Evolutionary conservation across 108 stramenopile species (phyloP).

Genomic region (Cyclostephanos tholiformis): DNA sequence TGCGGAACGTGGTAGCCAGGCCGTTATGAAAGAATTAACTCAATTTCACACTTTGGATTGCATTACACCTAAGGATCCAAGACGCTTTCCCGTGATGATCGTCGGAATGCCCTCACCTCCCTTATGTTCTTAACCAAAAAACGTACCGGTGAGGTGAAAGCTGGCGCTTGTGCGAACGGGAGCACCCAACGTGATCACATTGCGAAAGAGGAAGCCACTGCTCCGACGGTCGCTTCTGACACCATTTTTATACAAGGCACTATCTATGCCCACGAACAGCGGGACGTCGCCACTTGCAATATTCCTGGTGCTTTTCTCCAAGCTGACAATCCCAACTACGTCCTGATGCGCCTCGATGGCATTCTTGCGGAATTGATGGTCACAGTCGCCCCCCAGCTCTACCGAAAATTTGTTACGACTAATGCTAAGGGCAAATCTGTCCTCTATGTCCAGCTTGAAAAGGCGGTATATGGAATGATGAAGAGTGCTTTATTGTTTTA

Average conservation of each 20-base stretch:
- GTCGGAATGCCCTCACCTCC: too few relatives aligned
- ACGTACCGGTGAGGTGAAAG: too few relatives aligned
- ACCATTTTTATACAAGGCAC: neutral
- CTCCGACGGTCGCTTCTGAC: conserved; percentile 10
- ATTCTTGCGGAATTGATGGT: conserved; percentile 28
- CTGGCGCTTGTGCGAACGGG: too few relatives aligned
- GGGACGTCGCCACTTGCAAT: conserved; percentile 40
- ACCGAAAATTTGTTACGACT: conserved; percentile 16
- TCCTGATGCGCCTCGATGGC: conserved; percentile 32
- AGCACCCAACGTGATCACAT: neutral
- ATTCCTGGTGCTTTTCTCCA: conserved; percentile 47
- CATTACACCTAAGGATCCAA: neutral
- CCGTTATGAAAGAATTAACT: neutral
- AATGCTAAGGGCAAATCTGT: too few relatives aligned
- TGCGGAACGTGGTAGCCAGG: too few relatives aligned
- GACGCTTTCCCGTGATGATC: conserved; percentile 8
- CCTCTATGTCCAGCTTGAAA: too few relatives aligned
- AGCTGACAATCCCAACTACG: conserved; percentile 27
- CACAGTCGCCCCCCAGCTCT: conserved; percentile 24
- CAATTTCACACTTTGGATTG: neutral
- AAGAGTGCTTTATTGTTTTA: too few relatives aligned
- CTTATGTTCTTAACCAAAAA: too few relatives aligned
- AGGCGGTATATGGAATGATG: too few relatives aligned
- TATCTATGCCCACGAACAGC: conserved; percentile 36
- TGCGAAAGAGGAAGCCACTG: conserved; percentile 19